Conservation (phyloP, 768 basidiomycete genomes). For the Suillus occidentalis region DNA sequence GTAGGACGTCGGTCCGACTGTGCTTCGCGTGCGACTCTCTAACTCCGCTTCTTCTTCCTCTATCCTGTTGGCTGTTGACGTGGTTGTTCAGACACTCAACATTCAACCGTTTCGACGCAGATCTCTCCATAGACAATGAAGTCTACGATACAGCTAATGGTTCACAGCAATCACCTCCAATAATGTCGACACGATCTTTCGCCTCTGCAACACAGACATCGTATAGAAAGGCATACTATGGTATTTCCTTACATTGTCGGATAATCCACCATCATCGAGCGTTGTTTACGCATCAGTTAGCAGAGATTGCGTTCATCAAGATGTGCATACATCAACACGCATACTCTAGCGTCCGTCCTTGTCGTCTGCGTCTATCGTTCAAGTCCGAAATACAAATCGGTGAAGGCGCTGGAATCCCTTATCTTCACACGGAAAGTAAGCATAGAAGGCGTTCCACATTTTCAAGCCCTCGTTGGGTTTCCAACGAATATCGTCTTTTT, state of each 20-base stretch:
- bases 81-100: conserved; percentile 21
- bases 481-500: conserved; percentile 37
- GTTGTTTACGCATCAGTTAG: conserved; percentile 37
- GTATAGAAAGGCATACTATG: conserved; percentile 52
- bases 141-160: conserved; percentile 26
- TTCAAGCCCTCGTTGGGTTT: conserved; percentile 47
- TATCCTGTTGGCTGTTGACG: not conserved
- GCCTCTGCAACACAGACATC: conserved; percentile 28
- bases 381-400: conserved; percentile 48
- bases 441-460: conserved; percentile 49
- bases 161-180: conserved; percentile 23
- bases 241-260: conserved; percentile 48
- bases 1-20: not conserved
- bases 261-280: conserved; percentile 31
- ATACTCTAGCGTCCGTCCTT: conserved; percentile 33
- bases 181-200: conserved; percentile 20
- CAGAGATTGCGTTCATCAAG: conserved; percentile 12
- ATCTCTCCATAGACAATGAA: conserved; percentile 21
- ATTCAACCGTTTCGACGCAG: conserved; percentile 26
- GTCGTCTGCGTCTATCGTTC: conserved; percentile 52
- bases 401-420: conserved; percentile 45
- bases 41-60: not conserved
- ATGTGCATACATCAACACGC: conserved; percentile 23
- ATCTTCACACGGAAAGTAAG: conserved; percentile 45
- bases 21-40: not conserved